Conservation (phyloP, 306 rosid genomes). For the Arachis stenosperma region DNA sequence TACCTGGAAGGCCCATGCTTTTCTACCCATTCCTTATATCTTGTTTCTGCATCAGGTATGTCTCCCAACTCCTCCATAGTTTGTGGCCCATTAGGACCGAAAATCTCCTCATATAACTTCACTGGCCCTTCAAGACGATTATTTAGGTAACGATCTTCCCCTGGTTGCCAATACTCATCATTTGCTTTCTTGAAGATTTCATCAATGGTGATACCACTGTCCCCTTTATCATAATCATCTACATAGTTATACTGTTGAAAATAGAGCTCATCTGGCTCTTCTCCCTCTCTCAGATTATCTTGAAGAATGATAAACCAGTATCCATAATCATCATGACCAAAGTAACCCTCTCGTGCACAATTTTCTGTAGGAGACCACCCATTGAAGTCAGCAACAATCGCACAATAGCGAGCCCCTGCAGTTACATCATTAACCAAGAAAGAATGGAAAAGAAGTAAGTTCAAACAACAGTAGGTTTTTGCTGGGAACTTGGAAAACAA, state of each 20-base stretch:
- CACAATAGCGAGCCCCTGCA: conserved; percentile 95
- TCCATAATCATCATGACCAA: conserved; percentile 94
- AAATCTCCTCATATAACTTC: conserved; percentile 83
- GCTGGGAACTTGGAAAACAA: conserved; percentile 24
- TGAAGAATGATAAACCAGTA: conserved; percentile 94
- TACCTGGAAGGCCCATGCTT: conserved; percentile 65
- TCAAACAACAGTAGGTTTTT: conserved; percentile 10
- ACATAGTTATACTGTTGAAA: conserved; percentile 92
- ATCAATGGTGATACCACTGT: conserved; percentile 80
- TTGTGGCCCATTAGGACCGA: conserved; percentile 99
- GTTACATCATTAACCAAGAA: conserved; percentile 33
- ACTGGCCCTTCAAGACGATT: conserved; percentile 80
- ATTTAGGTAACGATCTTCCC: conserved; percentile 80
- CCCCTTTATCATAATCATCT: conserved; percentile 95
- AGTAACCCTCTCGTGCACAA: conserved; percentile 87
- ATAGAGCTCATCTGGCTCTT: conserved; percentile 84
- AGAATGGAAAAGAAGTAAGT: conserved; percentile 26
- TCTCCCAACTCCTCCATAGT: conserved; percentile 76
- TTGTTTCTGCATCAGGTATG: conserved; percentile 90
- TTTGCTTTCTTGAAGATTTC: conserved; percentile 78
- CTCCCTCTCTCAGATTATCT: conserved; percentile 86
- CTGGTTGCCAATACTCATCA: conserved; percentile 95
- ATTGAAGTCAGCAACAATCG: conserved; percentile 86
- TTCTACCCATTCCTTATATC: conserved; percentile 83
- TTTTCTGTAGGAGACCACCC: conserved; percentile 89